phyloP scores from a whole-genome alignment of 2,329 filamentous ascomycete species.

The Escovopsis weberi region DNA sequence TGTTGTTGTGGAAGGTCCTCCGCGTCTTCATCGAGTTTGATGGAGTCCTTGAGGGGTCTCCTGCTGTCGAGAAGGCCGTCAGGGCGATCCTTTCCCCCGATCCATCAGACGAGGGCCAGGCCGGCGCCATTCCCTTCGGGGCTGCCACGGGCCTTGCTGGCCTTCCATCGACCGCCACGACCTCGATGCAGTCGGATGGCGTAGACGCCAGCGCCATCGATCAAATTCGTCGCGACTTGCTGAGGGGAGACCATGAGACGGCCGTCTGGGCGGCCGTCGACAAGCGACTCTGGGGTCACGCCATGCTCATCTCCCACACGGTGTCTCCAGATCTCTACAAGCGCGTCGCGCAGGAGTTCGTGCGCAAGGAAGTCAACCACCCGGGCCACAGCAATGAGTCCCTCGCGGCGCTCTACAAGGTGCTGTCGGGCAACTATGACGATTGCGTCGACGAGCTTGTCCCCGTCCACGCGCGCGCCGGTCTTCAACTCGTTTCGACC shows the following conservation, averaged over 20 bases:
- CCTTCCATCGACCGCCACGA: conserved; percentile 7
- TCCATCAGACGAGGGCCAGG: conserved; percentile 12
- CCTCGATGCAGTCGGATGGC: conserved; percentile 43
- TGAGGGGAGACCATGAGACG: conserved; percentile 73
- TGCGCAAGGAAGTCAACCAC: conserved; percentile 84
- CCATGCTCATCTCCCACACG: conserved; percentile 70
- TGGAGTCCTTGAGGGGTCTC: conserved; percentile 60
- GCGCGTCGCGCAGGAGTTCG: conserved; percentile 87
- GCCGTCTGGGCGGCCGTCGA: conserved; percentile 91
- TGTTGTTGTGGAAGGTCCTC: conserved; percentile 78
- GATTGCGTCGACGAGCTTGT: conserved; percentile 95
- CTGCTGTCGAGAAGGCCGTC: conserved; percentile 58
- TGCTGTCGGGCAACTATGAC: conserved; percentile 85
- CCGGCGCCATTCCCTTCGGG: conserved; percentile 13
- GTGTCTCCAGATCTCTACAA: conserved; percentile 77
- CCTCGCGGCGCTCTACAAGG: conserved; percentile 80
- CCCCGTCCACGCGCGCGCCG: conserved; percentile 78
- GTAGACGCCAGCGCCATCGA: conserved; percentile 57
- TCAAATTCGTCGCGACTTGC: conserved; percentile 55
- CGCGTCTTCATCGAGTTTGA: conserved; percentile 75
- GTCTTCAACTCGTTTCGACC: conserved; percentile 81
- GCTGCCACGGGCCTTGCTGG: conserved; percentile 7
- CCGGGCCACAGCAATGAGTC: conserved; percentile 69
- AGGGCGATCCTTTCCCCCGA: conserved; percentile 58
- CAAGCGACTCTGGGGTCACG: conserved; percentile 89